Evolutionary conservation across 495 filamentous ascomycete species (phyloP), one percentile per base, ranked within the genome.

Genomic region (Xylaria scruposa): DNA sequence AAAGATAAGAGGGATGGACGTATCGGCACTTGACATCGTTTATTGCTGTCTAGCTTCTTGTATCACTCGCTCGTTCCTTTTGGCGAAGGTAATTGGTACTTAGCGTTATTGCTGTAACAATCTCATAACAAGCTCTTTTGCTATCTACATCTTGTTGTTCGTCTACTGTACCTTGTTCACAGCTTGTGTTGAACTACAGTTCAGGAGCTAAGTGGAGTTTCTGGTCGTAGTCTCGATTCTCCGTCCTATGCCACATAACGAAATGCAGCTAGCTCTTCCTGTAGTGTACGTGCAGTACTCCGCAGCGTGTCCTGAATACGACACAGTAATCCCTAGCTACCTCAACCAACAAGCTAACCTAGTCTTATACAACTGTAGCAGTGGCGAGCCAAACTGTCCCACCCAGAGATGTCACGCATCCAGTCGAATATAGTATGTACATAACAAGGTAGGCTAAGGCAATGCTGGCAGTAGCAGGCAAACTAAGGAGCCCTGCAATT

Each of bases 281-380:
- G 19, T 61, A 38, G 13, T 19, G 54, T 38, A 62, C 3, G 10
- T 62, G 38, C 59, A 24, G 36, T 38, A 36, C 36, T 19, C 19
- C 40, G 59, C 15, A 65, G 24, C 62, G 8, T 65, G 42, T 29
- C 62, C 21, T 65, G n/a, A 9, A 65, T 65, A 65, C 62, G 42
- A 65, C 62, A 15, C 26, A 26, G 42, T 7, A 47, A 47, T 65
- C 62, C 24, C 24, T 19, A 49, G 24, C 24, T 31, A 44, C 24
- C 24, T 49, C 6, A 13, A 9, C 33, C 42, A 49, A 2, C 3
- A 10, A 24, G n/a, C 26, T 4, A 13, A 42, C 31, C 3, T 24
- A 33, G n/a, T 1, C 33, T 38, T 19, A 38, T 36, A 19, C 31
- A 38, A 15, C 31, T 33, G 56, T 8, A 60, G 58, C 2, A 38